A percentile compares a stretch with the other conserved stretches of the same genome.
phyloP scores from a whole-genome alignment of 225 moss, liverwort and hornwort species.

The Neckera pumila region DNA sequence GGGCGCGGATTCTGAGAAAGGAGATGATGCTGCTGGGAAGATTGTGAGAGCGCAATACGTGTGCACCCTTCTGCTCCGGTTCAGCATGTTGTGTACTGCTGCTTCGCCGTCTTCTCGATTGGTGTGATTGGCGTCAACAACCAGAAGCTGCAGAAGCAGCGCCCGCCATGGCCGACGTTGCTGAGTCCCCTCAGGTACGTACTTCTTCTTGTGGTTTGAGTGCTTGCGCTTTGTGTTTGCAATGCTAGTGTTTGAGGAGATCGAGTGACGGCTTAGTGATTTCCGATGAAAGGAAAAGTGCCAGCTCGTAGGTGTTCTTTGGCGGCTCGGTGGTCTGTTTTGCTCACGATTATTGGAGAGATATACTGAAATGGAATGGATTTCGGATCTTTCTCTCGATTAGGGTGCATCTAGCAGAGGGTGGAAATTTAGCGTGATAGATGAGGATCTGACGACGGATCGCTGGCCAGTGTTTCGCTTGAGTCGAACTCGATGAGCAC shows the following conservation, averaged over 20 bases:
- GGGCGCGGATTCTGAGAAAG: background rate
- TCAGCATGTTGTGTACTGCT: background rate
- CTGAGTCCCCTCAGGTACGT: background rate
- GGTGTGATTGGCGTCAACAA: conserved; percentile 6
- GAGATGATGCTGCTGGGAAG: background rate
- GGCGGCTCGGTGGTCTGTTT: background rate
- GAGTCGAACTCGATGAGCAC: background rate
- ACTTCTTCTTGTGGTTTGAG: background rate
- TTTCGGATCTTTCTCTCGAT: background rate
- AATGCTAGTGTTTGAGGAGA: background rate
- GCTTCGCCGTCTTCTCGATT: conserved; percentile 2
- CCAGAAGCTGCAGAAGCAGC: background rate
- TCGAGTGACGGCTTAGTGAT: background rate
- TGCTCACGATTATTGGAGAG: background rate
- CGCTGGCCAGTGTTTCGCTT: background rate
- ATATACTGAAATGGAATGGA: too few relatives aligned
- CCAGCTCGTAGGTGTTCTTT: background rate
- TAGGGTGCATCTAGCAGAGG: background rate
- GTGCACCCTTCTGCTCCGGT: conserved; percentile 8
- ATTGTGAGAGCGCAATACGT: background rate
- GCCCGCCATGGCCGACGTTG: conserved; percentile 5
- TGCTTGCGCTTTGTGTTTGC: background rate
- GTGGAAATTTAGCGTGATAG: too few relatives aligned
- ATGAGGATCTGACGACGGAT: background rate
- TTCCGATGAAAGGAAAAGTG: background rate